These are phyloP conservation scores for Phytophthora aleatoria DNA, from an alignment of 352 stramenopile genomes.

Conservation along the genomic window DNA sequence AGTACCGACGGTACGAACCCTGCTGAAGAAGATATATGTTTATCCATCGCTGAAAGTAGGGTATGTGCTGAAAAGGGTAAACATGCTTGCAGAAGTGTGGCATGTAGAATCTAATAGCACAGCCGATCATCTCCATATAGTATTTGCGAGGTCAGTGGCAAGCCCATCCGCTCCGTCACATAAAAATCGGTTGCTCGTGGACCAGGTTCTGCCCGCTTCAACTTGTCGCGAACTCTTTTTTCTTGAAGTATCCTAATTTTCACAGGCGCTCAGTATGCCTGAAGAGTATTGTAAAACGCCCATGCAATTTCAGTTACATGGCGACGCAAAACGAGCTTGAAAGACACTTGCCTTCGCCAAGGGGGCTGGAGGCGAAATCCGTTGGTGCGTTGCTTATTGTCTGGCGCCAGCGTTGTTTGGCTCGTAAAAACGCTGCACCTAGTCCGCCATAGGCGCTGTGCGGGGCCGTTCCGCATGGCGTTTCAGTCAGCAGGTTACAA, in stretches of 20 bases:
- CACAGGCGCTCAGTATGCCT: slow-evolving; percentile 17
- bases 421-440: slow-evolving; percentile 18
- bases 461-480: background rate
- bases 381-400: background rate
- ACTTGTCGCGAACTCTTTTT: slow-evolving; percentile 18
- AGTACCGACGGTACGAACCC: slow-evolving; percentile 22
- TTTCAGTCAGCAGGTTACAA: background rate
- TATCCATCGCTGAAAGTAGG: background rate
- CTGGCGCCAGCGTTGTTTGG: background rate
- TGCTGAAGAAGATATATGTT: background rate
- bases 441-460: background rate
- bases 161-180: slow-evolving; percentile 39
- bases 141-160: background rate
- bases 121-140: background rate
- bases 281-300: slow-evolving; percentile 17
- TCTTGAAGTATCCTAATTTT: slow-evolving; percentile 4
- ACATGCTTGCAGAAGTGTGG: background rate
- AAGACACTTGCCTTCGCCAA: background rate
- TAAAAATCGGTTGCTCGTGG: slow-evolving; percentile 20
- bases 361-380: slow-evolving; percentile 1
- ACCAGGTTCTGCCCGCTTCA: slow-evolving; percentile 24
- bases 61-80: background rate
- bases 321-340: slow-evolving; percentile 4
- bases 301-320: slow-evolving; percentile 14
- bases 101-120: background rate